Conservation (phyloP, 1,284 basidiomycete genomes). For the Ustilago trichophora region DNA sequence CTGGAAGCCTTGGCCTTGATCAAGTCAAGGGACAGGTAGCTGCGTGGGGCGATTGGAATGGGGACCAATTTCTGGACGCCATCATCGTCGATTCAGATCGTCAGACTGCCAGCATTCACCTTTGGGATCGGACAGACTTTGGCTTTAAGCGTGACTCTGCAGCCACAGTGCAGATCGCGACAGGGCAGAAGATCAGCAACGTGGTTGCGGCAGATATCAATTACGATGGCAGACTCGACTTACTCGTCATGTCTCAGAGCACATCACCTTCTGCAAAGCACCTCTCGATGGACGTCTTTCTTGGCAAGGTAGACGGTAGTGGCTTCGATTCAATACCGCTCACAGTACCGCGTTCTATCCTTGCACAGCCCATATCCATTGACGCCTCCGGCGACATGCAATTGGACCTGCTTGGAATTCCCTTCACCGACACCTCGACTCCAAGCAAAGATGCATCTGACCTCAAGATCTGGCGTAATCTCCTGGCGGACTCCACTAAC, state of each 20-base stretch:
- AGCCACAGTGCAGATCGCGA: slow-evolving; percentile 61
- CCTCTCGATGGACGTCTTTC: slow-evolving; percentile 36
- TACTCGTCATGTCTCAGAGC: slow-evolving; percentile 77
- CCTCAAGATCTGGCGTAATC: slow-evolving; percentile 56
- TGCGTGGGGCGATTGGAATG: slow-evolving; percentile 93
- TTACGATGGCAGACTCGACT: slow-evolving; percentile 86
- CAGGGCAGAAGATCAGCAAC: slow-evolving; percentile 70
- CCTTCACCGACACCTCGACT: slow-evolving; percentile 62
- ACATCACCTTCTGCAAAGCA: slow-evolving; percentile 18
- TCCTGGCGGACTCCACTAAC: slow-evolving; percentile 12
- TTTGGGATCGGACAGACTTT: slow-evolving; percentile 81
- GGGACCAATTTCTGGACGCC: slow-evolving; percentile 81
- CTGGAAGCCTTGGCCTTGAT: slow-evolving; percentile 80
- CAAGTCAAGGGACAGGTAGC: slow-evolving; percentile 76
- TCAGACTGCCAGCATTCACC: slow-evolving; percentile 77
- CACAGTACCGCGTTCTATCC: slow-evolving; percentile 73
- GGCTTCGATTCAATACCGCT: slow-evolving; percentile 63
- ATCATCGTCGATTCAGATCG: slow-evolving; percentile 79
- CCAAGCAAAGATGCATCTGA: slow-evolving; percentile 24
- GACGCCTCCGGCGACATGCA: slow-evolving; percentile 88
- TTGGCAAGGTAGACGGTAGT: slow-evolving; percentile 37
- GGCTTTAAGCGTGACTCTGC: slow-evolving; percentile 71
- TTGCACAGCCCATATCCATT: slow-evolving; percentile 83
- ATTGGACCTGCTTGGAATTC: slow-evolving; percentile 83
- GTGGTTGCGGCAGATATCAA: slow-evolving; percentile 92